phyloP scores from a whole-genome alignment of 768 basidiomycete genomes.

The Mycena chlorophos region DNA sequence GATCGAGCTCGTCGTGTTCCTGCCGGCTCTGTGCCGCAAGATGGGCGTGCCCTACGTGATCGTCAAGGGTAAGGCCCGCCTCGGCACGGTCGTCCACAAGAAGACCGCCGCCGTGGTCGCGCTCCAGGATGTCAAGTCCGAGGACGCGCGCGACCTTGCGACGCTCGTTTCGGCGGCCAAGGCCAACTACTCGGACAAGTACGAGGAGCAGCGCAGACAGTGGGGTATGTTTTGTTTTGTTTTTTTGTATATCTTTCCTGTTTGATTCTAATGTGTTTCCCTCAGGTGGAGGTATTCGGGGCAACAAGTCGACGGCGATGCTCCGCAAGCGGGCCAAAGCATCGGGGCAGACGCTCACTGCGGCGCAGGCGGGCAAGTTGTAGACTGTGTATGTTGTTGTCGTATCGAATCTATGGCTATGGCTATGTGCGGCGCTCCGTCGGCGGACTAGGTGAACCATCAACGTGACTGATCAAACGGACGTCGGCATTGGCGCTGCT shows the following conservation, averaged over 20 bases:
- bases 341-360: constrained; percentile 64
- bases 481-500: too few species aligned
- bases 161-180: constrained; percentile 92
- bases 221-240: too few species aligned
- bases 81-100: constrained; percentile 98
- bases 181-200: constrained; percentile 96
- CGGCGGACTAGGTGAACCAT: too few species aligned
- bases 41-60: constrained; percentile 99
- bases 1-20: constrained; percentile 97
- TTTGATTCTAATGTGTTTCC: too few species aligned
- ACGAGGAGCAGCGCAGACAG: constrained; percentile 84
- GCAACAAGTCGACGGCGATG: constrained; percentile 93
- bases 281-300: constrained; percentile 94
- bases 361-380: constrained; percentile 63
- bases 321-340: constrained; percentile 93
- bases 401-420: constrained; percentile 6
- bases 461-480: too few species aligned
- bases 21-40: constrained; percentile 97
- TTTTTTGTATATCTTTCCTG: too few species aligned
- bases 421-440: too few species aligned
- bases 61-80: constrained; percentile 96
- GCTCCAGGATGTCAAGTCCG: constrained; percentile 91
- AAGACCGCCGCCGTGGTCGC: constrained; percentile 93
- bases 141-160: constrained; percentile 91
- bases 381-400: constrained; percentile 35